phyloP scores from a whole-genome alignment of 169 alveolate species.

The Plasmodium inui region DNA sequence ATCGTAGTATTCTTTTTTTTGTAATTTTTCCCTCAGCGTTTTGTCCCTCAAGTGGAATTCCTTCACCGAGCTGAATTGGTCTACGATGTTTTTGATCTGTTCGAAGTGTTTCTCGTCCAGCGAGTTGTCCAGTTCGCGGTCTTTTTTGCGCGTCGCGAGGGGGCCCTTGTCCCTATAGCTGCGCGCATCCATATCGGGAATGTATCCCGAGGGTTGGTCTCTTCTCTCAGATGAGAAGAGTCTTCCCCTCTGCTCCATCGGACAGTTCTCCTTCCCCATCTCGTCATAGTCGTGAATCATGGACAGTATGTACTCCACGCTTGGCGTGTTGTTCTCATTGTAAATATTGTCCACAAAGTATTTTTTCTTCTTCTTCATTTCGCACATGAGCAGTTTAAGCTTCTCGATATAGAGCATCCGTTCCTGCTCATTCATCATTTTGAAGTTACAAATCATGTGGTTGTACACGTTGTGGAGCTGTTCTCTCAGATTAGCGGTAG shows the following conservation, averaged over 20 bases:
- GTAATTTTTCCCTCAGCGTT: conserved; percentile 25
- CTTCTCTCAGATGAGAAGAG: neutral
- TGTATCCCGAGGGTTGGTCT: neutral
- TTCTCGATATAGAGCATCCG: conserved; percentile 9
- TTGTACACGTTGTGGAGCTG: conserved; percentile 19
- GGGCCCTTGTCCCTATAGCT: neutral
- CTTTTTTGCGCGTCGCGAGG: neutral
- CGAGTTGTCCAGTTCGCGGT: neutral
- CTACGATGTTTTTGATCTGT: conserved; percentile 34
- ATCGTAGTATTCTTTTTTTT: conserved; percentile 63
- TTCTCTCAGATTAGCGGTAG: neutral
- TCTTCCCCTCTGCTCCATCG: neutral
- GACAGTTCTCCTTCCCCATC: neutral
- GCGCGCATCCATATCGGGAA: neutral
- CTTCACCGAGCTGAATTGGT: conserved; percentile 30
- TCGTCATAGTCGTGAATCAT: conserved; percentile 49
- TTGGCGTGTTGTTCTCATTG: conserved; percentile 7
- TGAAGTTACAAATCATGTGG: conserved; percentile 16
- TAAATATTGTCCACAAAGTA: conserved; percentile 31
- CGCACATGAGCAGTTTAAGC: conserved; percentile 19
- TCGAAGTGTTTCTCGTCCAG: conserved; percentile 16
- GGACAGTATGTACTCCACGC: conserved; percentile 52
- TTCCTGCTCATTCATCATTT: conserved; percentile 31
- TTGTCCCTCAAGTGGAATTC: conserved; percentile 12
- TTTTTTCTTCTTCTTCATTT: conserved; percentile 28